phyloP scores from a whole-genome alignment of 495 filamentous ascomycete species.

The Staphylotrichum tortipilum region DNA sequence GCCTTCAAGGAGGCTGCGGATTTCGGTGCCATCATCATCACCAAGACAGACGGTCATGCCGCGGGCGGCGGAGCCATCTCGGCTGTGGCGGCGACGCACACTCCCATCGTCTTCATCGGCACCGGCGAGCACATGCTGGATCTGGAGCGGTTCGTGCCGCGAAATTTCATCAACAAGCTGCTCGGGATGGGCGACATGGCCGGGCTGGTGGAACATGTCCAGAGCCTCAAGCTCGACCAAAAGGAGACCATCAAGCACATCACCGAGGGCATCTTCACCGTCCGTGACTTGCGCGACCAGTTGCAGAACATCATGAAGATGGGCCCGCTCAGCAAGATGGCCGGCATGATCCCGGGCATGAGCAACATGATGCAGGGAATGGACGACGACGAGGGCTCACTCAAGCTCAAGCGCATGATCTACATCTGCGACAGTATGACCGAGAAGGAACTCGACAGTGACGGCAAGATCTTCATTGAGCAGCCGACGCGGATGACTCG shows the following conservation, averaged over 20 bases:
- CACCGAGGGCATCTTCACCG: conserved; percentile 87
- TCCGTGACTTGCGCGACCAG: conserved; percentile 92
- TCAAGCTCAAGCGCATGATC: conserved; percentile 95
- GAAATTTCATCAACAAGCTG: conserved; percentile 82
- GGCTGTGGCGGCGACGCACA: conserved; percentile 93
- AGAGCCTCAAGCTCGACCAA: conserved; percentile 91
- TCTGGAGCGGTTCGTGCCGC: conserved; percentile 83
- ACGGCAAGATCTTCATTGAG: conserved; percentile 88
- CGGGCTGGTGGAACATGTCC: conserved; percentile 92
- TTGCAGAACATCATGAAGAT: conserved; percentile 99
- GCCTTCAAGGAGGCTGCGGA: conserved; percentile 97
- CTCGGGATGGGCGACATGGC: conserved; percentile 97
- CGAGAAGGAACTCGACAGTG: conserved; percentile 82
- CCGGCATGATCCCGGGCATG: conserved; percentile 96
- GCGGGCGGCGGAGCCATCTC: conserved; percentile 94
- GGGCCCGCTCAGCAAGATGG: conserved; percentile 95
- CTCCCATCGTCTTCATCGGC: conserved; percentile 94
- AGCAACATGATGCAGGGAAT: conserved; percentile 86
- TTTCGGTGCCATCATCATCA: conserved; percentile 98
- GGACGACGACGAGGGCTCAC: conserved; percentile 88
- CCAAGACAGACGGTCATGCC: conserved; percentile 94
- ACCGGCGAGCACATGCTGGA: conserved; percentile 97
- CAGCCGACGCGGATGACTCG: conserved; percentile 92
- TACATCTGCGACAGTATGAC: conserved; percentile 99
- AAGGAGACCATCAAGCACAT: conserved; percentile 99